Evolutionary conservation across 2,329 filamentous ascomycete genomes (phyloP).

Genomic region (Escovopsis weberi): DNA sequence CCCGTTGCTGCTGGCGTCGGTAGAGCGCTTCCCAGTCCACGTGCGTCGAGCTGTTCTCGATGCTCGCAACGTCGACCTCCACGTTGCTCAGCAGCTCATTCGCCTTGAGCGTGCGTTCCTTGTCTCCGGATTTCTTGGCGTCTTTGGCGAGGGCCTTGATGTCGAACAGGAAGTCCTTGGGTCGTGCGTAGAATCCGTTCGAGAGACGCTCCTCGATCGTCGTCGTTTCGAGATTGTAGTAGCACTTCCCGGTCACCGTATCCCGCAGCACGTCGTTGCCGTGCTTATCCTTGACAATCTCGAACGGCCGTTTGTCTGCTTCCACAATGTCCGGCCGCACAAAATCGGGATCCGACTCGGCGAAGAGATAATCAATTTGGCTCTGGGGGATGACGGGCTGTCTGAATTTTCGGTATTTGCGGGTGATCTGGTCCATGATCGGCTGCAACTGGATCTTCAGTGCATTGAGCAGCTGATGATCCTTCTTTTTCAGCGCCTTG

Average conservation of each 20-base stretch:
- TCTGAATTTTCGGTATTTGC: constrained; percentile 78
- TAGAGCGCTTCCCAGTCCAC: constrained; percentile 76
- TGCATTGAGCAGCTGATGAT: constrained; percentile 70
- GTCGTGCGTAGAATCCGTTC: constrained; percentile 89
- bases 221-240: constrained; percentile 84
- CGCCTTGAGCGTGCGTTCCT: constrained; percentile 68
- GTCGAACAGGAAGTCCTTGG: constrained; percentile 78
- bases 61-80: constrained; percentile 74
- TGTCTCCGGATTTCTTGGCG: constrained; percentile 67
- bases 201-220: constrained; percentile 93
- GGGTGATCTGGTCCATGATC: constrained; percentile 94
- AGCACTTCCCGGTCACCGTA: constrained; percentile 65
- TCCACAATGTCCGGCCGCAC: constrained; percentile 42
- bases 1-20: constrained; percentile 53
- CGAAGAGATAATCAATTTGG: constrained; percentile 67
- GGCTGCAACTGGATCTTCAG: constrained; percentile 83
- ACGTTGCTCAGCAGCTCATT: constrained; percentile 89
- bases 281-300: constrained; percentile 65
- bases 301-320: constrained; percentile 55
- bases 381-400: constrained; percentile 60
- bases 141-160: constrained; percentile 77
- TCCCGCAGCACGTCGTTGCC: constrained; percentile 66
- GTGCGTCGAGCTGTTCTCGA: constrained; percentile 52
- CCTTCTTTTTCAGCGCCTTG: constrained; percentile 65
- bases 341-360: constrained; percentile 63